Evolutionary conservation across 169 alveolate genomes (phyloP), one percentile per base, ranked within the genome.

Genomic region (Eimeria sp.): DNA sequence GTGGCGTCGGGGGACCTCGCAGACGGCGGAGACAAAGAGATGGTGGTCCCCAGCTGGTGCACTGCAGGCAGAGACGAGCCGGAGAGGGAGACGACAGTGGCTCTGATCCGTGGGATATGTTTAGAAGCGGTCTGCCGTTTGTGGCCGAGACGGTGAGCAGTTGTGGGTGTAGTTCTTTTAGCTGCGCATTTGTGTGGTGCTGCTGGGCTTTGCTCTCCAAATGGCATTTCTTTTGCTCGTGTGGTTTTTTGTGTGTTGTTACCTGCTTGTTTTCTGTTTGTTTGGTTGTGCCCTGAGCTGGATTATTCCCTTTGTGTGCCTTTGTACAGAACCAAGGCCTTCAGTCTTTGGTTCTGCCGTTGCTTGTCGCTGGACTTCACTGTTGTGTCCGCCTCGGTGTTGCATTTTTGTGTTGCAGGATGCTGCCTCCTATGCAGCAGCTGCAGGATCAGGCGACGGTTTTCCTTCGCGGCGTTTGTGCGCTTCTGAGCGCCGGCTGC

Each of bases 401-500:
- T 54, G 61, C 61, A 1, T 54, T 54, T 34, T 14, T 54, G 61
- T 54, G 10, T 2, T 51, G 84, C 84, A 75, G 54, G 84, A 75
- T 30, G 47, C 54, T 22, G 76, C 27, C 4, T 75, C 76, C 9
- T 67, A 22, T 30, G 10, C 76, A 18, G 34, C 89, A 43, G 34
- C 70, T 45, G 27, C 70, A 43, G 67, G 67, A 78, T 22, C 49
- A 78, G 67, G 67, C 10, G 65, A 61, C 65, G 89, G 65, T 14
- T 43, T 49, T 49, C 89, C 89, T 22, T 43, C 47, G 89, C 61
- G 89, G 20, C 89, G 89, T 49, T 49, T 78, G 45, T 78, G 89
- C 25, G 89, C 89, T 6, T 78, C 89, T 43, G 89, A 78, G 65
- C 89, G 89, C 34, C 89, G 89, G 22, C 34, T 78, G 89, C 49